A percentile compares a stretch with the other conserved stretches of the same genome.
Evolutionary conservation across 2,329 filamentous ascomycete species (phyloP).

Genomic region (Zymoseptoria tritici): DNA sequence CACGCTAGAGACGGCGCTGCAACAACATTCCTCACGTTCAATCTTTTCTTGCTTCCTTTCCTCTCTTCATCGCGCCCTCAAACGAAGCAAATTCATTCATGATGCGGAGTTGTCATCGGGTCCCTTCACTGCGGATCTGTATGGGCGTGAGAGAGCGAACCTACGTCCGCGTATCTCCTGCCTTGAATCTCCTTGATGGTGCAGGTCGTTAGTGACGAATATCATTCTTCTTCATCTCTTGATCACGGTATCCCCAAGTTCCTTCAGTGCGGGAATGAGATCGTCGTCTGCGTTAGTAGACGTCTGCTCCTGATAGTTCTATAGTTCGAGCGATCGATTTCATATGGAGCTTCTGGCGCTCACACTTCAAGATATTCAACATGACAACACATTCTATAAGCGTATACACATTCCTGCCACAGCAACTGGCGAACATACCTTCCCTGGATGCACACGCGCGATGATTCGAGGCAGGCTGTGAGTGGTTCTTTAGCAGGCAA

Average conservation of each 20-base stretch:
- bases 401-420: background rate
- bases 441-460: background rate
- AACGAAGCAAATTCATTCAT: conserved; percentile 17
- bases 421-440: background rate
- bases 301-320: background rate
- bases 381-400: background rate
- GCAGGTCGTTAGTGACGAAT: conserved; percentile 46
- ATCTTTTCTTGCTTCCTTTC: conserved; percentile 11
- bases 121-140: conserved; percentile 38
- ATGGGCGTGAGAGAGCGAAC: conserved; percentile 38
- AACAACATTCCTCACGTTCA: background rate
- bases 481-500: background rate
- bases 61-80: conserved; percentile 26
- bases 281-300: background rate
- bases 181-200: conserved; percentile 41
- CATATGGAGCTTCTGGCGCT: background rate
- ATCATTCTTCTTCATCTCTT: conserved; percentile 17
- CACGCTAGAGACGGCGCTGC: background rate
- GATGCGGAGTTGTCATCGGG: conserved; percentile 18
- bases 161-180: conserved; percentile 46
- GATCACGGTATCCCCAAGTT: background rate
- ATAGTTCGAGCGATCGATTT: background rate
- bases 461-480: background rate
- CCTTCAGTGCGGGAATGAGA: background rate
- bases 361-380: background rate